phyloP scores from a whole-genome alignment of 2,329 filamentous ascomycete genomes.

The Sporothrix luriei region DNA sequence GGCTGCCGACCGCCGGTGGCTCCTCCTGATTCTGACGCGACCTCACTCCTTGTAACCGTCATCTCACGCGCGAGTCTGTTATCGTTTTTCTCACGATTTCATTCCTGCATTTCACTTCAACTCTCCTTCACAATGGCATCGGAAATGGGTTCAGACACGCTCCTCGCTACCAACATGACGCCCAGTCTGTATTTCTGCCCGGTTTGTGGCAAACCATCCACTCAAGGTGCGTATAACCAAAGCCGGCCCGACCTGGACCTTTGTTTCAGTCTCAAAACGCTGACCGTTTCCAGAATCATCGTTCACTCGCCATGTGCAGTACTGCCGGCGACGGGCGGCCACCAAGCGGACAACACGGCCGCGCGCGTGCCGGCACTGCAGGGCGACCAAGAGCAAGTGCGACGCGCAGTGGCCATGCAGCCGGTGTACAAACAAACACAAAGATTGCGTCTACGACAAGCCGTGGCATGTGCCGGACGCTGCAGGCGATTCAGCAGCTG shows the following conservation, averaged over 20 bases:
- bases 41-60: not conserved
- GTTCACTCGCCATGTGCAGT: conserved; percentile 33
- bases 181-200: conserved; percentile 19
- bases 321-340: conserved; percentile 31
- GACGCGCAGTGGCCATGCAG: conserved; percentile 33
- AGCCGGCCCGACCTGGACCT: not conserved
- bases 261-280: not conserved
- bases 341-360: conserved; percentile 20
- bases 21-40: not conserved
- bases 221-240: not conserved
- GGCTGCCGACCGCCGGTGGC: not conserved
- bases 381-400: conserved; percentile 34
- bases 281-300: conserved; percentile 28
- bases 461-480: not conserved
- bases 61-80: not conserved
- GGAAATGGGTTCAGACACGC: not conserved
- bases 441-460: conserved; percentile 32
- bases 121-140: not conserved
- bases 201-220: conserved; percentile 24
- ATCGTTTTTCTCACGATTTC: not conserved
- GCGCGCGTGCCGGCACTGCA: conserved; percentile 32
- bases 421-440: conserved; percentile 29
- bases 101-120: not conserved
- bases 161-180: not conserved
- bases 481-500: too few relatives aligned